A percentile compares a stretch with the other conserved stretches of the same genome.
Conservation (phyloP, 305 asterid species). For the Ilex paraguariensis region DNA sequence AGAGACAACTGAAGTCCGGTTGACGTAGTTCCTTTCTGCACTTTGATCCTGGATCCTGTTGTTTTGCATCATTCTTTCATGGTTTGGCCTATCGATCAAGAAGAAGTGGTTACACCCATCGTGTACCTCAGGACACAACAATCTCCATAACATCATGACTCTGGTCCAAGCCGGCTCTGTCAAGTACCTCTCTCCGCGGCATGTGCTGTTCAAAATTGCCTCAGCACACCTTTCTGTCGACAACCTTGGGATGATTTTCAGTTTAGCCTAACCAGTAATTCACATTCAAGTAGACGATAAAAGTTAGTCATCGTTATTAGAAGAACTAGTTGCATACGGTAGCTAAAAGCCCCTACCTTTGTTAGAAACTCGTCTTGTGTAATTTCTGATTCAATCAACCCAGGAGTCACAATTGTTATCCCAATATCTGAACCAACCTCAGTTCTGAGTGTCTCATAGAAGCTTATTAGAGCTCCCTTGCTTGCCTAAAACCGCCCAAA, state of each 20-base stretch:
- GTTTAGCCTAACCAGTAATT: slow-evolving; percentile 34
- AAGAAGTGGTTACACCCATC: slow-evolving; percentile 47
- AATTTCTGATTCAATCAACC: slow-evolving; percentile 57
- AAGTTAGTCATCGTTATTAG: too few relatives aligned
- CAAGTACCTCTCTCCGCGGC: slow-evolving; percentile 57
- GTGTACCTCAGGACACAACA: slow-evolving; percentile 52
- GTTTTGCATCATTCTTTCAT: too few relatives aligned
- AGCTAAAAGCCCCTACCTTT: slow-evolving; percentile 17
- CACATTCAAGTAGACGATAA: background rate
- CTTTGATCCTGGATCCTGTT: slow-evolving; percentile 13
- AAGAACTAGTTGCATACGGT: too few relatives aligned
- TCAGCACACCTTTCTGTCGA: slow-evolving; percentile 43
- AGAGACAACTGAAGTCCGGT: slow-evolving; percentile 12
- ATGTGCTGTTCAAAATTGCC: slow-evolving; percentile 49
- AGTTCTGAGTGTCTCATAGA: slow-evolving; percentile 50
- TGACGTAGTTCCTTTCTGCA: slow-evolving; percentile 26
- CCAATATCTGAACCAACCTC: slow-evolving; percentile 52
- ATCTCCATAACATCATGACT: slow-evolving; percentile 43
- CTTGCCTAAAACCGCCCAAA: slow-evolving; percentile 43
- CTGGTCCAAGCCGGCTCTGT: slow-evolving; percentile 67
- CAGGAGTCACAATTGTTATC: slow-evolving; percentile 52
- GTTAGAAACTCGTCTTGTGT: slow-evolving; percentile 50
- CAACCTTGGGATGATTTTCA: slow-evolving; percentile 38
- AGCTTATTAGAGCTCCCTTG: slow-evolving; percentile 60
- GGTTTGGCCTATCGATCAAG: slow-evolving; percentile 15